These are phyloP conservation scores for Glonium stellatum DNA, from an alignment of 495 filamentous ascomycete species.

Conservation along the genomic window DNA sequence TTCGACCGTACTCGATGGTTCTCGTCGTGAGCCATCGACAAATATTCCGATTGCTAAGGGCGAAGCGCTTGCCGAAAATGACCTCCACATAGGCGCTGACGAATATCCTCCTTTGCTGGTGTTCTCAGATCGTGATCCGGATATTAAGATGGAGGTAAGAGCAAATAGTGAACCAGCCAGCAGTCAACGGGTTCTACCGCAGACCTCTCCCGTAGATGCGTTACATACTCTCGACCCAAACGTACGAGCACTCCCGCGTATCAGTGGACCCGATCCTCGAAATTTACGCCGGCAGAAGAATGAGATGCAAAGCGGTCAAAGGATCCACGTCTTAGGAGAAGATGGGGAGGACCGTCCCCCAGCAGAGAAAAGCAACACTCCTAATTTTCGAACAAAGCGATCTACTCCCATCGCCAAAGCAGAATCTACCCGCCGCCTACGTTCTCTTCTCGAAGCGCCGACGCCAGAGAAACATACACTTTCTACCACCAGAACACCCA, in stretches of 20 bases:
- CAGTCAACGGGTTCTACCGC: background rate
- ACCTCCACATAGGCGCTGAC: background rate
- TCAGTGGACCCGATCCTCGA: slow-evolving; percentile 1
- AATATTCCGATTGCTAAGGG: slow-evolving; percentile 20
- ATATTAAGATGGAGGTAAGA: slow-evolving; percentile 4
- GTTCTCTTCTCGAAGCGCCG: slow-evolving; percentile 14
- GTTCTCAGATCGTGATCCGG: background rate
- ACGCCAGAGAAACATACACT: slow-evolving; percentile 1
- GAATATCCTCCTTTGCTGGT: background rate
- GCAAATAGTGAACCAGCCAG: slow-evolving; percentile 17
- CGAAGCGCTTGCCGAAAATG: slow-evolving; percentile 3
- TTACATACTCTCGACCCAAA: slow-evolving; percentile 20
- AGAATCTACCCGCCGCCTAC: slow-evolving; percentile 7
- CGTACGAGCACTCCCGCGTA: background rate
- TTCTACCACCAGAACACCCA: slow-evolving; percentile 2
- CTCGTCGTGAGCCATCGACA: slow-evolving; percentile 18
- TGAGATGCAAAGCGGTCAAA: background rate
- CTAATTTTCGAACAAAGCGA: background rate
- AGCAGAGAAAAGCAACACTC: background rate
- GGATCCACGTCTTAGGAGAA: background rate
- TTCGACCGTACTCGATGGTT: background rate
- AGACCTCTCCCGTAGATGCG: background rate
- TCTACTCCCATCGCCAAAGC: background rate
- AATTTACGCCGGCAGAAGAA: slow-evolving; percentile 7
- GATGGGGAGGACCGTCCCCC: background rate